Base-by-base conservation (phyloP, 2,329 filamentous ascomycete species). In the Colletotrichum theobromicola region DNA sequence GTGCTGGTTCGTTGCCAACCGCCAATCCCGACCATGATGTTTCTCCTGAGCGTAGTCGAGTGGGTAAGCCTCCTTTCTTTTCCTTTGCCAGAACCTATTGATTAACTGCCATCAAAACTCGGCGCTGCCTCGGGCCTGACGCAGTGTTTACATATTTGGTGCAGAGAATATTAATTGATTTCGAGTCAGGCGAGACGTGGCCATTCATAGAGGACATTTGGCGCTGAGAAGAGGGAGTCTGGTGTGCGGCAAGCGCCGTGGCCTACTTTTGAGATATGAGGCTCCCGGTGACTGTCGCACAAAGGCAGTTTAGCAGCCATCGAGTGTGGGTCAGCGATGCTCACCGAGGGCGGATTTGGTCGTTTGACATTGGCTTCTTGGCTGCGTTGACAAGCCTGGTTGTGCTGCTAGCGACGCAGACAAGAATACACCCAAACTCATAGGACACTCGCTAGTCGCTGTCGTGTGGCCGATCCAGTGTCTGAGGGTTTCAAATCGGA, bases 401-500 rank as follows among this genome's bases (percentile, higher is more conserved):
- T 46, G 35, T 53, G 32, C 53, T 50, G 18, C 28, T 60, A 60
- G 68, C 32, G 62, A 72, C 42, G 55, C 26, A 35, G 42, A 16
- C 15, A 18, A n/a, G 24, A 74, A 66, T 24, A 53, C 15, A 46
- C 42, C 18, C 42, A 46, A 13, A 46, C 42, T 18, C 42, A 46
- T 46, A 46, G 18, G n/a, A 46, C 37, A n/a, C 37, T 46, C 37
- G 12, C 37, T 46, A 28, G 46, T 37, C 37, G 64, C 35, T 16
- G 30, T 61, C 24, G 30, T 26, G 58, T n/a, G 35, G 32, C 67
- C 35, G 37, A 55, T n/a, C 30, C 24, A 34, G 57, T 34, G 61
- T 16, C 64, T n/a, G 60, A 63, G 32, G 32, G 72, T 72, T 72
- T 74, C 72, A 67, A 12, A 57, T 57, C 37, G 32, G 30, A 66